Percentiles rank a stretch among this genome's conserved stretches.
Evolutionary conservation across 2,329 filamentous ascomycete species (phyloP).

Genomic region (Alternaria conjuncta): DNA sequence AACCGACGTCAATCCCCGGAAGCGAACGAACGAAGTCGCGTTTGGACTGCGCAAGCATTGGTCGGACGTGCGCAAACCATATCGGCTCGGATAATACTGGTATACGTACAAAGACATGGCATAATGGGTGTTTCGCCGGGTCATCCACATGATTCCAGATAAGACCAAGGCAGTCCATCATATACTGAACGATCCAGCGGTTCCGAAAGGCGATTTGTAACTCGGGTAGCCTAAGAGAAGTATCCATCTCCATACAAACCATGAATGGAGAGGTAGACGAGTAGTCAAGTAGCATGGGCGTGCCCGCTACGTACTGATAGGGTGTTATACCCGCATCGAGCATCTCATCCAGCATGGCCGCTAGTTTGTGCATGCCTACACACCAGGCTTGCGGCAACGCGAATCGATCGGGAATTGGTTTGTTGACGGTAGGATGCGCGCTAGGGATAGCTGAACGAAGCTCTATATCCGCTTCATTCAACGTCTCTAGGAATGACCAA

Average conservation of each 20-base stretch:
- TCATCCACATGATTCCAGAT: background rate
- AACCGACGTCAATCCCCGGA: background rate
- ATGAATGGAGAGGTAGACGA: background rate
- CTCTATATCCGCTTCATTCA: background rate
- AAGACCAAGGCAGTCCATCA: background rate
- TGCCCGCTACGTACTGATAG: background rate
- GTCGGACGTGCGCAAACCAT: background rate
- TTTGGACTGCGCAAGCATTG: background rate
- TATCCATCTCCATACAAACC: background rate
- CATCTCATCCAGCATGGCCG: background rate
- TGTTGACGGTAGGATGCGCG: background rate
- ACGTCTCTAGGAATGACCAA: background rate
- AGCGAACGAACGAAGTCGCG: background rate
- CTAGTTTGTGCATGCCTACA: background rate
- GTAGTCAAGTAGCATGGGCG: background rate
- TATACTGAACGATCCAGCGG: background rate
- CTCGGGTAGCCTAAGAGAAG: background rate
- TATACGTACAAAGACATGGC: background rate
- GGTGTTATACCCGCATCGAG: background rate
- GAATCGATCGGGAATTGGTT: background rate
- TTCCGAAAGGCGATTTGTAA: background rate
- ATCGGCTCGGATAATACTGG: background rate
- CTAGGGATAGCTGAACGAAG: background rate
- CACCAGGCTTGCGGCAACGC: background rate
- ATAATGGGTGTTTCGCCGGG: background rate